Evolutionary conservation across 768 basidiomycete species (phyloP), one percentile per base, ranked within the genome.

Genomic region (Omphalotus guepiniiformis): DNA sequence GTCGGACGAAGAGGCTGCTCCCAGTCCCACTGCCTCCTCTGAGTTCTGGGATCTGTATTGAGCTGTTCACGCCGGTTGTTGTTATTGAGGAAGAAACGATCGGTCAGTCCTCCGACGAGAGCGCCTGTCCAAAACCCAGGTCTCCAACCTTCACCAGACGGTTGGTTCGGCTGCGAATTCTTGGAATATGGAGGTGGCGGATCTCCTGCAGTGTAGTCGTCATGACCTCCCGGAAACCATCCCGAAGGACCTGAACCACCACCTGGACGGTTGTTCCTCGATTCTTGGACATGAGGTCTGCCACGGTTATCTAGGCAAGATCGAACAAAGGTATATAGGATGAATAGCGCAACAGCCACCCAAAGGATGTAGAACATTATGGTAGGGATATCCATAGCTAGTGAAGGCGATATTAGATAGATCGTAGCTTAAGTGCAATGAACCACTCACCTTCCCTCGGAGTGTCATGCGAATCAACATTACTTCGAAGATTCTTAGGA

Each of bases 101-200:
- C 76, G 2, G 82, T 85, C 2, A 87, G 61, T 21, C 83, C 85
- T 6, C 90, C 93, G 1, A 86, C 57, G 1, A 80, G 78, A 6
- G 88, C 80, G 3, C 93, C 93, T 1, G 87, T 84, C 87, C 84
- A 93, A 61, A 95, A 93, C 3, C 91, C 91, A 9, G 87, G 84
- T 34, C 52, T 53, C 47, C 64, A 65, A 21, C 58, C 61, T 21
- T 54, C 51, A 22, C 52, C 59, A 4, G 58, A 26, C 35, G 55
- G 39, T 43, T 49, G 38, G n/a, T 40, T 40, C 4, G n/a, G 4
- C 7, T 47, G 50, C 13, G 63, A 62, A 27, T 68, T 53, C 55
- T 78, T 71, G 15, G 76, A 73, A 54, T 86, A 83, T 0, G 85
- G 82, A 18, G 86, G 82, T 0, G 75, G 76, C 21, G 74, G 62